These are phyloP conservation scores for Kurtzmaniella quercitrusa DNA, from an alignment of 1,139 yeast species.

Conservation along the genomic window DNA sequence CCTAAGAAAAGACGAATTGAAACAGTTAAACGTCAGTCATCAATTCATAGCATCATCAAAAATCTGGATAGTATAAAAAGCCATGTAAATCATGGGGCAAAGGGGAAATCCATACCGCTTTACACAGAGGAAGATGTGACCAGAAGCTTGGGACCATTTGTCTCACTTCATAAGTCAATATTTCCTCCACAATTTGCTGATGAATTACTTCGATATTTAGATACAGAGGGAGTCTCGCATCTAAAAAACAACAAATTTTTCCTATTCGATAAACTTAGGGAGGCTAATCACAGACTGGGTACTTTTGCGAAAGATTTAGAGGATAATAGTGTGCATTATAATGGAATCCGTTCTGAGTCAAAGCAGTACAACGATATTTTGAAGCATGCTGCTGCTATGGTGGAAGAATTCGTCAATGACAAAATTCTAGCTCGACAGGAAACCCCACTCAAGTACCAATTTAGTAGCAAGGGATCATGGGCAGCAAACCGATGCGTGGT, in stretches of 20 bases:
- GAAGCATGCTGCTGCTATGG: constrained; percentile 31
- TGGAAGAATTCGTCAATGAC: constrained; percentile 42
- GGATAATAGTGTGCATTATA: constrained; percentile 28
- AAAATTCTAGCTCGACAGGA: constrained; percentile 23
- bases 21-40: constrained; percentile 17
- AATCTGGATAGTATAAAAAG: background rate
- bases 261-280: constrained; percentile 57
- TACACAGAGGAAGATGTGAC: constrained; percentile 41
- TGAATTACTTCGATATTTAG: constrained; percentile 34
- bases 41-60: constrained; percentile 15
- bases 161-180: constrained; percentile 47
- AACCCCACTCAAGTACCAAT: constrained; percentile 21
- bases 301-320: constrained; percentile 23
- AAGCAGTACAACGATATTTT: constrained; percentile 26
- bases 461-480: constrained; percentile 33
- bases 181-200: constrained; percentile 49
- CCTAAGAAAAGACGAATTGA: constrained; percentile 13
- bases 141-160: constrained; percentile 35
- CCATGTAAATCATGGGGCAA: constrained; percentile 2
- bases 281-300: constrained; percentile 48
- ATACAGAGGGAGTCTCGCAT: constrained; percentile 21
- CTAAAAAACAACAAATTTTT: constrained; percentile 46
- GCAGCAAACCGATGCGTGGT: constrained; percentile 49
- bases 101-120: constrained; percentile 10
- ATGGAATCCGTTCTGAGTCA: constrained; percentile 25